phyloP scores from a whole-genome alignment of 805 yeast species.

The Cyberlindnera lachancei region DNA sequence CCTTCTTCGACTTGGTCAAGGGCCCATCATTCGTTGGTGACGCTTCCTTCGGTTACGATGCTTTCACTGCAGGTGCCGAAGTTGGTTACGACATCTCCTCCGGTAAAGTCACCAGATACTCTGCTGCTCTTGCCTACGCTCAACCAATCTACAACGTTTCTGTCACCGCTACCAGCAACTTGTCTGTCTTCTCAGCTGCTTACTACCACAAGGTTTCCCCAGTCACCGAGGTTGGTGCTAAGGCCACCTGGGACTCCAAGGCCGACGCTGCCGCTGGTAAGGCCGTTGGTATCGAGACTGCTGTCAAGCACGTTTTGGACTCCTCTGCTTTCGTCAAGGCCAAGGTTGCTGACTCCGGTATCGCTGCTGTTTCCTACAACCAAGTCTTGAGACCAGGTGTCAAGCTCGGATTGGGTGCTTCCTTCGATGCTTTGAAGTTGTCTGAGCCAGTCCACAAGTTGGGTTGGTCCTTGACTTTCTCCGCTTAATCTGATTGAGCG shows the following conservation, averaged over 20 bases:
- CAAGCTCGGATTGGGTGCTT: slow-evolving; percentile 93
- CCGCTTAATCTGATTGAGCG: slow-evolving; percentile 50
- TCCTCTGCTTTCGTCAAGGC: slow-evolving; percentile 87
- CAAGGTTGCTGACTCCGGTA: slow-evolving; percentile 93
- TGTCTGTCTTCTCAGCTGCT: slow-evolving; percentile 86
- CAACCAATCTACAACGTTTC: slow-evolving; percentile 78
- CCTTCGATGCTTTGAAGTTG: slow-evolving; percentile 91
- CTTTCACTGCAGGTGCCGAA: slow-evolving; percentile 95
- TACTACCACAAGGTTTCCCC: slow-evolving; percentile 95
- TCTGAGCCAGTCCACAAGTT: slow-evolving; percentile 97
- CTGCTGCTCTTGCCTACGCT: slow-evolving; percentile 89
- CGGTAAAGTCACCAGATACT: slow-evolving; percentile 89
- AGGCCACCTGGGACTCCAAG: slow-evolving; percentile 90
- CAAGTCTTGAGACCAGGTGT: slow-evolving; percentile 96
- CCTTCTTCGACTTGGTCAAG: slow-evolving; percentile 89
- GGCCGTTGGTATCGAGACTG: slow-evolving; percentile 89
- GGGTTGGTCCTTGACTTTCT: slow-evolving; percentile 89
- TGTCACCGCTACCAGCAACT: slow-evolving; percentile 76
- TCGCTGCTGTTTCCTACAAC: slow-evolving; percentile 88
- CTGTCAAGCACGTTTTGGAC: slow-evolving; percentile 91
- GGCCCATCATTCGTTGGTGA: slow-evolving; percentile 96
- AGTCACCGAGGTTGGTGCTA: slow-evolving; percentile 93
- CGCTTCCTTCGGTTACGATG: slow-evolving; percentile 90
- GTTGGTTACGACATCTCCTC: slow-evolving; percentile 91
- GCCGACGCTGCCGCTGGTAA: slow-evolving; percentile 56